A percentile compares a stretch with the other conserved stretches of the same genome.
phyloP scores from a whole-genome alignment of 1,284 basidiomycete genomes.

The Trichosporon sp. region DNA sequence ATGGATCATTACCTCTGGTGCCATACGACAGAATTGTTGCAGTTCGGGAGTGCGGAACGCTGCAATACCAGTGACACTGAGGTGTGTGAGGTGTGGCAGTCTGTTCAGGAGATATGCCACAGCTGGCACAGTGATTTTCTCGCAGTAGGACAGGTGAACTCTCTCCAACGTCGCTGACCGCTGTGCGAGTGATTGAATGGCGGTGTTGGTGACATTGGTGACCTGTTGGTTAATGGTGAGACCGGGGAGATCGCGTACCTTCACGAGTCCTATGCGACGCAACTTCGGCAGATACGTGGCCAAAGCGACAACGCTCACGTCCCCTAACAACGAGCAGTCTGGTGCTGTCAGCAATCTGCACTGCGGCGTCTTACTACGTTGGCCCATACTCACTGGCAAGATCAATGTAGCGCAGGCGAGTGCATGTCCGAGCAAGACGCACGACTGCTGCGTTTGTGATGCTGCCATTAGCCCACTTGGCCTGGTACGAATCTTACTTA shows the following conservation, averaged over 20 bases:
- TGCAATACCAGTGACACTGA: slow-evolving; percentile 92
- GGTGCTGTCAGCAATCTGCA: slow-evolving; percentile 14
- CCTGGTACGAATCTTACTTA: slow-evolving; percentile 44
- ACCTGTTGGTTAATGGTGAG: slow-evolving; percentile 54
- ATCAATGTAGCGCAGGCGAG: slow-evolving; percentile 91
- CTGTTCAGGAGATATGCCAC: slow-evolving; percentile 85
- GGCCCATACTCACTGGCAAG: slow-evolving; percentile 87
- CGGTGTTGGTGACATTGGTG: slow-evolving; percentile 85
- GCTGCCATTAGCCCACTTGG: slow-evolving; percentile 44
- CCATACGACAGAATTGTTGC: slow-evolving; percentile 82
- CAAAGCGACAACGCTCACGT: slow-evolving; percentile 88
- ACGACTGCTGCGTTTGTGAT: slow-evolving; percentile 89
- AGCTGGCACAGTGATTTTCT: slow-evolving; percentile 86
- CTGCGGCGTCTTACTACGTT: no score
- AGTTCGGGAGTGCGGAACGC: slow-evolving; percentile 80
- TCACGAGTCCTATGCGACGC: slow-evolving; percentile 88
- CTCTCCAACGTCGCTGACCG: slow-evolving; percentile 77
- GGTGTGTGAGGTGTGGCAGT: slow-evolving; percentile 81
- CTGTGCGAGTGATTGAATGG: slow-evolving; percentile 74
- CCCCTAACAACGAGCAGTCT: slow-evolving; percentile 85
- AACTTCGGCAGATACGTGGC: slow-evolving; percentile 77
- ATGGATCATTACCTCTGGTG: slow-evolving; percentile 65
- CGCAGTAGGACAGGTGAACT: slow-evolving; percentile 95
- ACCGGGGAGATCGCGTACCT: slow-evolving; percentile 53
- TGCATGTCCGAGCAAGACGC: slow-evolving; percentile 77